Conservation (phyloP, 139 green algal genomes). For the Trebouxia sp. region DNA sequence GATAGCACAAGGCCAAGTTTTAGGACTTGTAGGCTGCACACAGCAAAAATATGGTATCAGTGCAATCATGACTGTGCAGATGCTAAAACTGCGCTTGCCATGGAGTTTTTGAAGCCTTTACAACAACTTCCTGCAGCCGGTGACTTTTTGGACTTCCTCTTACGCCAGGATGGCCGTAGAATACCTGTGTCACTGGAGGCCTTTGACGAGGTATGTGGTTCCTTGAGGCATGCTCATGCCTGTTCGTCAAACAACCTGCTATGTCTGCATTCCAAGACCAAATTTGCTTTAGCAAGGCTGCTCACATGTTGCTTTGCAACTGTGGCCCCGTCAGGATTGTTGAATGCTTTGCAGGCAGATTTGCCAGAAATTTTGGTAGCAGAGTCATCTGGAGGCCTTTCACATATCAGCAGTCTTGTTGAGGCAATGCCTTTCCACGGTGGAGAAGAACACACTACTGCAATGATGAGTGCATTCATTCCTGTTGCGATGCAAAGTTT, state of each 20-base stretch:
- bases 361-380: constrained; percentile 17
- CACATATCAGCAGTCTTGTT: background rate
- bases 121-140: background rate
- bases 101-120: constrained; percentile 4
- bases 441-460: background rate
- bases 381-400: background rate
- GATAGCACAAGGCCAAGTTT: too few species aligned
- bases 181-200: constrained; percentile 14
- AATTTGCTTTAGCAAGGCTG: background rate
- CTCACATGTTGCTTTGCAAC: background rate
- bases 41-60: too few species aligned
- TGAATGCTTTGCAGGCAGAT: constrained; percentile 13
- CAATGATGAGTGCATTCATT: constrained; percentile 7
- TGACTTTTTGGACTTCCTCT: constrained; percentile 8
- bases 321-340: background rate
- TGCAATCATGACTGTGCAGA: too few species aligned
- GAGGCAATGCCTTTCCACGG: constrained; percentile 13
- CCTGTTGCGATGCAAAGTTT: constrained; percentile 12
- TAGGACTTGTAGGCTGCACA: too few species aligned
- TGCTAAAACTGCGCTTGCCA: constrained; percentile 1
- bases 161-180: background rate
- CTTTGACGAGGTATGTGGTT: constrained; percentile 16
- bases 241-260: background rate
- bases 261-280: background rate
- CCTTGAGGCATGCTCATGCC: background rate